Conservation (phyloP, 139 green algal species). For the Tetraselmis chui region DNA sequence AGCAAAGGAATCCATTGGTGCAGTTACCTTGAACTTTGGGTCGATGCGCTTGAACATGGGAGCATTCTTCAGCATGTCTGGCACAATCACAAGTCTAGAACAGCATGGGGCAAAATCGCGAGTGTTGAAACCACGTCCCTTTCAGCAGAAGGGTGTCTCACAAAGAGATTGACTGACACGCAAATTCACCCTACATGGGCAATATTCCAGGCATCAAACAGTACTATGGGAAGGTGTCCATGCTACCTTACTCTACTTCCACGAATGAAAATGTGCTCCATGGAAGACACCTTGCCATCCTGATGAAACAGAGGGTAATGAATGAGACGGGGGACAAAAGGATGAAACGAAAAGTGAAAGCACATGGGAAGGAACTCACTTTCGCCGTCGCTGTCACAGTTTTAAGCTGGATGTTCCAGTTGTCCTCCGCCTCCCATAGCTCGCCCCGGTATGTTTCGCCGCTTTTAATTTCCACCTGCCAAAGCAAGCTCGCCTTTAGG, state of each 20-base stretch:
- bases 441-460: slow-evolving; percentile 93
- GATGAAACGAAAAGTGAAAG: background rate
- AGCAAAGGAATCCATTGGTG: background rate
- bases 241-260: slow-evolving; percentile 40
- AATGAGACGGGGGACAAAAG: background rate
- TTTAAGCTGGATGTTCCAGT: slow-evolving; percentile 97
- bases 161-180: too few relatives aligned
- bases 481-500: too few relatives aligned
- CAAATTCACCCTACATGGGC: too few relatives aligned
- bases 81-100: slow-evolving; percentile 91
- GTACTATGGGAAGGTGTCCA: too few relatives aligned
- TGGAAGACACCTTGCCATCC: slow-evolving; percentile 63
- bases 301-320: too few relatives aligned
- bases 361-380: slow-evolving; percentile 22
- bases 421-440: slow-evolving; percentile 92
- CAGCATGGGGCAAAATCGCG: too few relatives aligned
- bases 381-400: slow-evolving; percentile 81
- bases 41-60: slow-evolving; percentile 99
- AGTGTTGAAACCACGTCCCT: too few relatives aligned
- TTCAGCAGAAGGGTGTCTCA: too few relatives aligned
- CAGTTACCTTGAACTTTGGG: slow-evolving; percentile 74
- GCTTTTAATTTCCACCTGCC: slow-evolving; percentile 88
- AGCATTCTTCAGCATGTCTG: slow-evolving; percentile 99
- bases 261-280: slow-evolving; percentile 89
- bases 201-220: too few relatives aligned